Percentiles rank a stretch among this genome's conserved stretches.
These are phyloP conservation scores for Neurospora cerealis DNA, from an alignment of 495 filamentous ascomycete species.

Conservation along the genomic window DNA sequence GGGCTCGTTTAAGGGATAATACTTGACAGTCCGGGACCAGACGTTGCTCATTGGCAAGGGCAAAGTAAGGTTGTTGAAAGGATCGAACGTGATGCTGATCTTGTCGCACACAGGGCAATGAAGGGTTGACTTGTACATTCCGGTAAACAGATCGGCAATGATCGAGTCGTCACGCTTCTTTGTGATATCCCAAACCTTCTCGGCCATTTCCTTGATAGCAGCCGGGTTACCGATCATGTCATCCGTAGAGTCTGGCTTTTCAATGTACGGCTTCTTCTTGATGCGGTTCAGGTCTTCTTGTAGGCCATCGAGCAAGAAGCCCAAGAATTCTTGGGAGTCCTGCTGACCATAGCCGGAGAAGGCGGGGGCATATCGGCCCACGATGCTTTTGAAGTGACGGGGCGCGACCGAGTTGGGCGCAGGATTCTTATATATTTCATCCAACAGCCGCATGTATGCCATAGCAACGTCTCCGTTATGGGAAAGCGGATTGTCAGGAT, in stretches of 20 bases:
- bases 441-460: constrained; percentile 63
- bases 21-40: constrained; percentile 63
- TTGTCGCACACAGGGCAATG: constrained; percentile 86
- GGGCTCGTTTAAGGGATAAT: constrained; percentile 53
- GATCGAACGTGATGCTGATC: constrained; percentile 97
- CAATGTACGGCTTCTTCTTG: constrained; percentile 91
- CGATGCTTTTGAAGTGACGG: constrained; percentile 63
- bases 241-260: constrained; percentile 95
- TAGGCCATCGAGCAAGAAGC: constrained; percentile 86
- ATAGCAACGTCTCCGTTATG: constrained; percentile 76
- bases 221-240: constrained; percentile 81
- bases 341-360: constrained; percentile 96
- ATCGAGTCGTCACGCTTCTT: constrained; percentile 90
- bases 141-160: constrained; percentile 87
- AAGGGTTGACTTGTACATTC: constrained; percentile 95
- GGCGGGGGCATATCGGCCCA: constrained; percentile 68
- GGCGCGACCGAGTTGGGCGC: constrained; percentile 57
- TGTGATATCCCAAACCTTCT: constrained; percentile 83
- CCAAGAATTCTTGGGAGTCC: constrained; percentile 95
- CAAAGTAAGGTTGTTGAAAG: constrained; percentile 88
- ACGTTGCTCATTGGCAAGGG: constrained; percentile 77
- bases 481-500: constrained; percentile 70
- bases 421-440: constrained; percentile 58
- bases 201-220: constrained; percentile 70
- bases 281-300: constrained; percentile 94